Evolutionary conservation across 2,329 filamentous ascomycete species (phyloP), one percentile per base, ranked within the genome.

Genomic region (Didymella arachidicola): DNA sequence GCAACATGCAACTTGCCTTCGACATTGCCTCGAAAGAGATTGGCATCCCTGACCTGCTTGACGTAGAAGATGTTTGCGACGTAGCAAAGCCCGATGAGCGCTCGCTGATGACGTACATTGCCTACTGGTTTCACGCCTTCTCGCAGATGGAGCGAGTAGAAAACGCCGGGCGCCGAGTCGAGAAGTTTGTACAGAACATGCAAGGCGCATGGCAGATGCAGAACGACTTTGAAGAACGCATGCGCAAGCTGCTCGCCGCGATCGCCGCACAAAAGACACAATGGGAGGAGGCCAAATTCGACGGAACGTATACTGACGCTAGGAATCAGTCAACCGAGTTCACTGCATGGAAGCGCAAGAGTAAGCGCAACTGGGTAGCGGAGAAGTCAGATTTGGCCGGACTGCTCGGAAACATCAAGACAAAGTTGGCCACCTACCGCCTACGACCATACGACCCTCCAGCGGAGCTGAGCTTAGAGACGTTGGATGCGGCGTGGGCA

Each of bases 141-240:
- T 98, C 94, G 29, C 94, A 98, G 73, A 96, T 99, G 89, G 95
- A 99, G 80, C 91, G 94, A 76, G 95, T 99, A 8, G 95, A 99
- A 79, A 99, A 99, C 75, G 95, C 95, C 4, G 95, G 95, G 5
- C 87, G 95, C 61, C 87, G 95, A 67, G 95, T 99, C 5, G 95
- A 99, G 81, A 99, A 99, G 79, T 99, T 99, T 72, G 91, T 99
- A 69, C 92, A 92, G 75, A 98, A 95, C 77, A 98, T 99, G 95
- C 93, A 97, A 75, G 95, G 95, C 22, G 94, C 95, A 8, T 99
- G 95, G 95, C 94, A 97, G 79, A 99, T 99, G 95, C 93, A 99
- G 79, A 96, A 92, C 74, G 91, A 90, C 29, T 99, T 94, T 75
- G 95, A 99, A 82, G 86, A 90, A 72, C 87, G 95, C 60, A 96